Conservation (phyloP, 169 alveolate species). For the Babesia bovis region DNA sequence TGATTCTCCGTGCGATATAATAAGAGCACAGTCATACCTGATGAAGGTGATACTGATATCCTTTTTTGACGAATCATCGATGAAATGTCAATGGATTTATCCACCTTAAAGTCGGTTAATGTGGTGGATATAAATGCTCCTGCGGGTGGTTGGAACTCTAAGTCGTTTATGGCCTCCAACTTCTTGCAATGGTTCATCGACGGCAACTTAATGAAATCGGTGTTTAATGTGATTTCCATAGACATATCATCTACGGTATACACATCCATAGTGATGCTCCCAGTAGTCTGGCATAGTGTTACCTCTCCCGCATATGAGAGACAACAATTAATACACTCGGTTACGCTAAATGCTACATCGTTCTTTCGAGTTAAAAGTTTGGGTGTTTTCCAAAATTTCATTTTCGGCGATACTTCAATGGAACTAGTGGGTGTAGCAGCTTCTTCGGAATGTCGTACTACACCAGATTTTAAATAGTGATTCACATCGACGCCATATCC, state of each 20-base stretch:
- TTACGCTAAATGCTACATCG: constrained; percentile 1
- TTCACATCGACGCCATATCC: constrained; percentile 14
- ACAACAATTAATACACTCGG: constrained; percentile 31
- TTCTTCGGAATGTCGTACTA: not conserved
- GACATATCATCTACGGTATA: constrained; percentile 19
- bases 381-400: constrained; percentile 7
- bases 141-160: constrained; percentile 32
- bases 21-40: constrained; percentile 31
- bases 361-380: not conserved
- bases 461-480: not conserved
- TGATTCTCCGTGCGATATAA: constrained; percentile 19
- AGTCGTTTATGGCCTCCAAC: not conserved
- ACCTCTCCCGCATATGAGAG: constrained; percentile 36
- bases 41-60: constrained; percentile 36
- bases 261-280: constrained; percentile 37
- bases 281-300: constrained; percentile 21
- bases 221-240: constrained; percentile 22
- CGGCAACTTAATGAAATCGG: not conserved
- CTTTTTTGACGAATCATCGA: not conserved
- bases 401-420: not conserved
- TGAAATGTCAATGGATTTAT: constrained; percentile 35
- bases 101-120: constrained; percentile 53
- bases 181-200: not conserved
- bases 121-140: constrained; percentile 38
- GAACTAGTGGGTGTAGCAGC: not conserved